Conservation (phyloP, 2,329 filamentous ascomycete genomes). For the Ophiostoma angusticollis region DNA sequence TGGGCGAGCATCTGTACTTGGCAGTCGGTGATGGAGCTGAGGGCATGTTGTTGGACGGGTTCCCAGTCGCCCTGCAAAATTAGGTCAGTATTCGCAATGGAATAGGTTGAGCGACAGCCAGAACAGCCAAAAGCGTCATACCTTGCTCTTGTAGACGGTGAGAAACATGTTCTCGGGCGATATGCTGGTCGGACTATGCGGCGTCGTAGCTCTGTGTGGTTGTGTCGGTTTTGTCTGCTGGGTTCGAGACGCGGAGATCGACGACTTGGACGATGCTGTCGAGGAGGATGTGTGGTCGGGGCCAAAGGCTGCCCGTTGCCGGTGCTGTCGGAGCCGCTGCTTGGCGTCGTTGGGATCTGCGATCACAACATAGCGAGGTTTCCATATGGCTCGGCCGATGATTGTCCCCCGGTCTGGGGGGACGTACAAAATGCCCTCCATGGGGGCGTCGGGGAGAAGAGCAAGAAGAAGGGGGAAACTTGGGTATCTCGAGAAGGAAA, state of each 20-base stretch:
- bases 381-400: constrained; percentile 39
- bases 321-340: constrained; percentile 3
- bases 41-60: constrained; percentile 39
- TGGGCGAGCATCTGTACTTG: constrained; percentile 46
- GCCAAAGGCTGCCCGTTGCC: constrained; percentile 2
- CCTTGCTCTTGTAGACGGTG: constrained; percentile 45
- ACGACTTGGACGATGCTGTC: constrained; percentile 21
- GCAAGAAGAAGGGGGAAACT: not conserved
- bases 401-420: constrained; percentile 40
- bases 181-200: constrained; percentile 20
- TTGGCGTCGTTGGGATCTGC: constrained; percentile 29
- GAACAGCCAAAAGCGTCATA: too few species aligned
- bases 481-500: constrained; percentile 1
- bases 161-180: constrained; percentile 32
- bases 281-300: not conserved
- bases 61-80: constrained; percentile 38
- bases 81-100: constrained; percentile 7
- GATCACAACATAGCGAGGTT: constrained; percentile 48
- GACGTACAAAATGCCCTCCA: constrained; percentile 38
- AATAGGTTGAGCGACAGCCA: not conserved
- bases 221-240: constrained; percentile 1
- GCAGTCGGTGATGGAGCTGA: constrained; percentile 41
- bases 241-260: constrained; percentile 14
- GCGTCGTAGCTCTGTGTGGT: constrained; percentile 16
- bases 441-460: constrained; percentile 13